Base-by-base conservation (phyloP, 768 basidiomycete species). In the Sarcodon aspratus region DNA sequence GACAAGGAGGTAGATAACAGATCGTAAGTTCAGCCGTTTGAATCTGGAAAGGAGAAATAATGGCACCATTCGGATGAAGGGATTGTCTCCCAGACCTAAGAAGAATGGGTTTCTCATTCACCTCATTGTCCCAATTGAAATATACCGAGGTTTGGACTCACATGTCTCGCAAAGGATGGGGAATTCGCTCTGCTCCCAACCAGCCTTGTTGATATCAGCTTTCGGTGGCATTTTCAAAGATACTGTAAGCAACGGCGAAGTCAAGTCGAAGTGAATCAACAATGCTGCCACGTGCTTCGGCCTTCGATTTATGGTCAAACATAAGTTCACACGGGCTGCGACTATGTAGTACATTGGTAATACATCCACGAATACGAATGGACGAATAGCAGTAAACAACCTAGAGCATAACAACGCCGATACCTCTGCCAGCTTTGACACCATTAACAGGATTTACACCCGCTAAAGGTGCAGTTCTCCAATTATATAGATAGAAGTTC, bases 401-500 rank as follows among this genome's bases (percentile, higher is more conserved):
- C 21, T 70, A 96, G 33, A 98, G 73, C 95, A 98, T 98, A 36
- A 97, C 93, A 13, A 98, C 81, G 3, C 90, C 93, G 46, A 98
- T 75, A 5, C 90, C 93, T 60, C 69, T 76, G 40, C 89, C 89
- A n/a, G 79, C 70, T n/a, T 72, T 62, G 11, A 70, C 61, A 34
- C 60, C 74, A 1, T 64, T 78, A n/a, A 73, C 68, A 10, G 70
- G 54, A 34, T 67, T 69, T 60, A 85, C 62, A 42, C 95, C 94
- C 36, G 89, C 80, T 49, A 98, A 68, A 2, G 79, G 74, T 11
- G 79, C 67, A 10, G 91, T 94, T 51, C 85, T 75, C 90, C 93
- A 99, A 65, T 99, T 99, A 69, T 96, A 97, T 50, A 94, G 63
- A 62, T 94, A 94, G 62, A 79, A 95, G 64, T 94, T 89, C 47